Evolutionary conservation across 2,329 filamentous ascomycete species (phyloP).

Genomic region (Pseudohalonectria lignicola): DNA sequence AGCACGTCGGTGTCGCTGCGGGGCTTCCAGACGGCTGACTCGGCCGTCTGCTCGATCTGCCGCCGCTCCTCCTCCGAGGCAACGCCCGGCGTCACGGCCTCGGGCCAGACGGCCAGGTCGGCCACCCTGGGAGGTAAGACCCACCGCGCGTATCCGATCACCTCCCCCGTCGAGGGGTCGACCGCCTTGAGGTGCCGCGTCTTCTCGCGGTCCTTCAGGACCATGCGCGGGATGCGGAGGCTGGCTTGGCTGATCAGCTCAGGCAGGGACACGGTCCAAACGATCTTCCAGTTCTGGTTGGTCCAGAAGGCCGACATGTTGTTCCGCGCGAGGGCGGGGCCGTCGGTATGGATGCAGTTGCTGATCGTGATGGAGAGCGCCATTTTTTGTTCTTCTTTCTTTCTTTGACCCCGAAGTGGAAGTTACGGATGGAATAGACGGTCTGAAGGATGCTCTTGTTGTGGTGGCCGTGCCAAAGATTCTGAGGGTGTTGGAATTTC

Average conservation of each 20-base stretch:
- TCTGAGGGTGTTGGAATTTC: no score
- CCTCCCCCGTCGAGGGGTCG: conserved; percentile 3
- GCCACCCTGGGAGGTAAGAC: no score
- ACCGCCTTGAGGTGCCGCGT: conserved; percentile 7
- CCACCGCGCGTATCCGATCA: conserved; percentile 6
- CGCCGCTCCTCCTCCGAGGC: neutral
- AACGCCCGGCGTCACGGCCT: neutral
- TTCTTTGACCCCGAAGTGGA: neutral
- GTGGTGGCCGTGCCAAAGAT: no score
- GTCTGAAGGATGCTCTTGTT: no score
- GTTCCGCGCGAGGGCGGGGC: neutral
- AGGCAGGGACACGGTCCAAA: no score
- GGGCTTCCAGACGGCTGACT: neutral
- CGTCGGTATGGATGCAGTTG: neutral
- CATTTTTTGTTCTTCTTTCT: neutral
- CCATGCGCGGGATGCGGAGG: conserved; percentile 4
- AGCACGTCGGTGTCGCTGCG: neutral
- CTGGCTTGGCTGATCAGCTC: no score
- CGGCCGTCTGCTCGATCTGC: neutral
- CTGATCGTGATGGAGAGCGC: neutral
- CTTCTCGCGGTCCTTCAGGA: conserved; percentile 4
- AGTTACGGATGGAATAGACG: no score
- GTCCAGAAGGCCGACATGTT: neutral
- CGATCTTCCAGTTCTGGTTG: no score
- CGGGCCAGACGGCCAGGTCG: no score